phyloP scores from a whole-genome alignment of 2,329 filamentous ascomycete genomes.

The Xylaria multiplex region DNA sequence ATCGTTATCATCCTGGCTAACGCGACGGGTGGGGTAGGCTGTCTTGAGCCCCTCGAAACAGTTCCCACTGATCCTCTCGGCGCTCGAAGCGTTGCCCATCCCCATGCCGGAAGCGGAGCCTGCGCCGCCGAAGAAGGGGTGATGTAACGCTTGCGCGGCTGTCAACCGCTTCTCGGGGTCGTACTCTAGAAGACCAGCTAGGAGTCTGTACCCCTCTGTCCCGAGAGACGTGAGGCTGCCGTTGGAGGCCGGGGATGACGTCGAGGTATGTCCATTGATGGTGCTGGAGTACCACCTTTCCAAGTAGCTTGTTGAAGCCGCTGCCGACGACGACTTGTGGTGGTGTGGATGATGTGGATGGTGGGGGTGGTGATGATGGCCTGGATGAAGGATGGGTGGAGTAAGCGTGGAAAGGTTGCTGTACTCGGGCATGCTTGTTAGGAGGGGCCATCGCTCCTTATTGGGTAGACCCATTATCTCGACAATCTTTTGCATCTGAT shows the following conservation, averaged over 20 bases:
- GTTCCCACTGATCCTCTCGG: conserved; percentile 78
- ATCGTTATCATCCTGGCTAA: conserved; percentile 95
- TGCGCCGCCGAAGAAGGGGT: conserved; percentile 76
- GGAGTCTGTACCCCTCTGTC: conserved; percentile 81
- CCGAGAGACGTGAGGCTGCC: conserved; percentile 69
- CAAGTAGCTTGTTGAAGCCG: conserved; percentile 60
- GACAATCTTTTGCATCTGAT: conserved; percentile 99
- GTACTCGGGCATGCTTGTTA: conserved; percentile 89
- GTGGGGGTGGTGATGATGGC: conserved; percentile 49
- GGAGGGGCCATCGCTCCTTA: conserved; percentile 87
- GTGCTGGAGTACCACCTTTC: conserved; percentile 84
- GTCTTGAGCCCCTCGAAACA: conserved; percentile 91
- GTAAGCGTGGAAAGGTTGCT: conserved; percentile 71
- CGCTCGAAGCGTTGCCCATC: conserved; percentile 45
- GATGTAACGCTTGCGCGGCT: conserved; percentile 86
- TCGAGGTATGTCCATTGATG: conserved; percentile 66
- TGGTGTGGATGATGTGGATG: conserved; percentile 46
- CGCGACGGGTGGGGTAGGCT: conserved; percentile 88
- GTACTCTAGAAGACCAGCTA: conserved; percentile 87
- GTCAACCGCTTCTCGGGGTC: conserved; percentile 90
- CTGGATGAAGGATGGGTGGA: conserved; percentile 57
- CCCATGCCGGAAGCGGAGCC: conserved; percentile 4
- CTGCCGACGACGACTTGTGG: conserved; percentile 44
- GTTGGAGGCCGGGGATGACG: conserved; percentile 55
- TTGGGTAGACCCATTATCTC: conserved; percentile 93